These are phyloP conservation scores for Juncus inflexus DNA, from an alignment of 176 grass and related monocot species.

Conservation along the genomic window DNA sequence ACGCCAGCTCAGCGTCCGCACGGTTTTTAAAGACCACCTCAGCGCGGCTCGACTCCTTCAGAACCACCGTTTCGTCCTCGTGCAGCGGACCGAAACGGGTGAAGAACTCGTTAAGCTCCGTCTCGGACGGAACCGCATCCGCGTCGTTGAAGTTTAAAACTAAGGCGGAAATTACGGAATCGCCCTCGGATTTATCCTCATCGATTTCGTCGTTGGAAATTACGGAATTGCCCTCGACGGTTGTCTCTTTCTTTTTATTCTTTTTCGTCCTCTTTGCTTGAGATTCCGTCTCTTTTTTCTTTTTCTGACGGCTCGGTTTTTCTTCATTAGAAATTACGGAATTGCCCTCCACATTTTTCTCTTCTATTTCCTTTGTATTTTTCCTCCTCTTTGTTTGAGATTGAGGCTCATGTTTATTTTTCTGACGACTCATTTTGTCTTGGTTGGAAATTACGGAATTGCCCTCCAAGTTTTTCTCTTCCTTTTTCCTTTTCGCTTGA, in stretches of 20 bases:
- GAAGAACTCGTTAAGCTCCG: conserved; percentile 43
- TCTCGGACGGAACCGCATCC: conserved; percentile 12
- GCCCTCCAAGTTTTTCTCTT: conserved; percentile 19
- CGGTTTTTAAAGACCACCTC: conserved; percentile 42
- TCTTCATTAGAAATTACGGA: neutral
- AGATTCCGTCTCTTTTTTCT: too few relatives aligned
- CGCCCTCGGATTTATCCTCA: conserved; percentile 10
- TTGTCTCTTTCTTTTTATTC: conserved; percentile 18
- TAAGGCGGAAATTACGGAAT: conserved; percentile 19
- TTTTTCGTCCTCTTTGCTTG: neutral
- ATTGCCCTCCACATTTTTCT: conserved; percentile 34
- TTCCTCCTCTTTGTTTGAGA: conserved; percentile 44
- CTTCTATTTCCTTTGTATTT: conserved; percentile 23
- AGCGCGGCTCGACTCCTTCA: conserved; percentile 26
- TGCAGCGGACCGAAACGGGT: conserved; percentile 47
- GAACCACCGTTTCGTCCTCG: conserved; percentile 33
- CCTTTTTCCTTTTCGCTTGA: conserved; percentile 1
- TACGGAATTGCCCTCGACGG: conserved; percentile 4
- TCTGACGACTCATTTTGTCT: conserved; percentile 4
- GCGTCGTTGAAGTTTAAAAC: conserved; percentile 40
- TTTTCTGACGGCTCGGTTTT: neutral
- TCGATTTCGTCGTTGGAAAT: conserved; percentile 26
- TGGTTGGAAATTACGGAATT: conserved; percentile 10
- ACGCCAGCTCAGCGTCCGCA: conserved; percentile 40
- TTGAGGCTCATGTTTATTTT: neutral